Evolutionary conservation across 768 basidiomycete genomes (phyloP).

Genomic region (Mycena vitilis): DNA sequence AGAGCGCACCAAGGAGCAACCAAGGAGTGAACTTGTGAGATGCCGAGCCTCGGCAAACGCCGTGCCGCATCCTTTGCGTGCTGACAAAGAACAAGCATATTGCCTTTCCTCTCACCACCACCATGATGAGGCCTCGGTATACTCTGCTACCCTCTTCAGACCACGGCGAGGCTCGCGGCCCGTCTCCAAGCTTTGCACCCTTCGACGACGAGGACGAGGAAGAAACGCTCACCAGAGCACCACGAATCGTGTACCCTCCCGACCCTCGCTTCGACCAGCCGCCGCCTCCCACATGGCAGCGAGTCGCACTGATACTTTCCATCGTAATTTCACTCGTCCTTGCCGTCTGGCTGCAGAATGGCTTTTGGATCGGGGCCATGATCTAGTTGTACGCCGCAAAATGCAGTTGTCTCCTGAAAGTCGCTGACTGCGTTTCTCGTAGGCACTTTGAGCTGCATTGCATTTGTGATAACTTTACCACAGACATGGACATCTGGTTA

Average conservation of each 20-base stretch:
- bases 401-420: too few species aligned
- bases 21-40: too few species aligned
- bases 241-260: conserved; percentile 25
- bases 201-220: conserved; percentile 34
- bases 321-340: conserved; percentile 18
- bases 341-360: conserved; percentile 33
- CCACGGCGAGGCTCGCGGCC: background rate
- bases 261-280: conserved; percentile 33
- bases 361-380: conserved; percentile 27
- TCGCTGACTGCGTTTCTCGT: too few species aligned
- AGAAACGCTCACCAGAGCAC: conserved; percentile 31
- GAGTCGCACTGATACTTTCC: conserved; percentile 26
- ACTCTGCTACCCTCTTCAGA: conserved; percentile 20
- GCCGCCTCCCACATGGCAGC: conserved; percentile 31
- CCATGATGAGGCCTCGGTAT: conserved; percentile 26
- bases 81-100: too few species aligned
- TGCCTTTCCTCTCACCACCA: too few species aligned
- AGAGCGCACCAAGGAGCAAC: too few species aligned
- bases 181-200: conserved; percentile 9
- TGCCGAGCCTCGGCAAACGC: too few species aligned
- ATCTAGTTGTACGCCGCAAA: background rate
- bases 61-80: too few species aligned
- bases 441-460: too few species aligned
- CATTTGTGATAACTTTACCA: too few species aligned
- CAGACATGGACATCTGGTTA: too few species aligned